Evolutionary conservation across 768 basidiomycete species (phyloP), one percentile per base, ranked within the genome.

Genomic region (Boletus vermiculosoides): DNA sequence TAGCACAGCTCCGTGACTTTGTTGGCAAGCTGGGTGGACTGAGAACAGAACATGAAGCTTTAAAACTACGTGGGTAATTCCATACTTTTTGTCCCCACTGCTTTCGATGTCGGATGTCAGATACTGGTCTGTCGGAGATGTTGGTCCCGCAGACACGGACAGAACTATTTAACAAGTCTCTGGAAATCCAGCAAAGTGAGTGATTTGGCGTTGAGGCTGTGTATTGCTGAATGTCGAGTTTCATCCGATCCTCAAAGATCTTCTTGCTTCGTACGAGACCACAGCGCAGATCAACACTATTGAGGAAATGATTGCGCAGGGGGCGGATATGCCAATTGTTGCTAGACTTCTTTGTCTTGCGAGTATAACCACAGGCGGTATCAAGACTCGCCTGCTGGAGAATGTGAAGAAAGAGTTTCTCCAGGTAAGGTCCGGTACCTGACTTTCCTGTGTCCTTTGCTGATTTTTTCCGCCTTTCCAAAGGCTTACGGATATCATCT

Each of bases 181-280:
- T 99, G 11, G 95, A 98, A 74, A 89, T 97, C 15, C 96, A 98
- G 67, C 97, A 98, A 72, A 98, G 94, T 94, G 66, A 67, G 83
- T 30, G 16, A 22, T 13, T 55, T 60, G 18, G 22, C 30, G 36
- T 45, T 48, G 31, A 40, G 40, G 40, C 23, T n/a, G 46, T 25
- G 62, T 41, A 23, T 50, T 58, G 37, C 57, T 62, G 45, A 65
- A 46, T 18, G 33, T 18, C 18, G 45, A 49, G 22, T 30, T 25
- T 33, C 23, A 34, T 41, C 16, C 44, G 12, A 40, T 49, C 8
- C 15, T 15, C 12, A 25, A 67, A 98, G 95, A 98, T 71, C 79
- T 99, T n/a, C 82, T 98, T 31, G 92, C 94, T 8, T 95, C 94
- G 8, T 94, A 95, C 66, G 90, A 98, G 64, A 77, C 89, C 28